A percentile compares a stretch with the other conserved stretches of the same genome.
Evolutionary conservation across 495 filamentous ascomycete genomes (phyloP).

Genomic region (Penicillium silybi): DNA sequence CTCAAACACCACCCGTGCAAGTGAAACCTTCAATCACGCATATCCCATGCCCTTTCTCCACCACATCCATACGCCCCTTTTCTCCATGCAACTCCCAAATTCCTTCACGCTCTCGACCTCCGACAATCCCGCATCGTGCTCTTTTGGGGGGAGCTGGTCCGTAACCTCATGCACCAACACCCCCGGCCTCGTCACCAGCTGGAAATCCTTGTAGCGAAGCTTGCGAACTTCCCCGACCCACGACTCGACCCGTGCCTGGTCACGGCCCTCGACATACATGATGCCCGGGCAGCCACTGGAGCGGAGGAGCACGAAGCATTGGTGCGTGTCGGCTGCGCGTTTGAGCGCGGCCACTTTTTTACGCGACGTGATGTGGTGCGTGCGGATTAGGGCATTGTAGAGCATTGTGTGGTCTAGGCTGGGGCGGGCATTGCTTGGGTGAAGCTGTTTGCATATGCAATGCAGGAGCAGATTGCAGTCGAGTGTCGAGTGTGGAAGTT

Average conservation of each 20-base stretch:
- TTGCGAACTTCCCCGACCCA: slow-evolving; percentile 55
- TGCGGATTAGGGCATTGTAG: slow-evolving; percentile 65
- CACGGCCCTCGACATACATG: slow-evolving; percentile 68
- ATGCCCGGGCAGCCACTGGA: slow-evolving; percentile 67
- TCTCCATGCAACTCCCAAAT: slow-evolving; percentile 40
- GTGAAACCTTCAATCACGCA: slow-evolving; percentile 10
- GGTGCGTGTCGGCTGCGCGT: slow-evolving; percentile 54
- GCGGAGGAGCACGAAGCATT: slow-evolving; percentile 60
- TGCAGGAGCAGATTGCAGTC: too few relatives aligned
- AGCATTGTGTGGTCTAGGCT: slow-evolving; percentile 11
- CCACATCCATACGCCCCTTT: slow-evolving; percentile 42
- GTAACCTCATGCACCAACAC: slow-evolving; percentile 14
- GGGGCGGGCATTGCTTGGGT: neutral
- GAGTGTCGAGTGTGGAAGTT: too few relatives aligned
- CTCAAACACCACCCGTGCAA: neutral
- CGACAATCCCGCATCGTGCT: slow-evolving; percentile 16
- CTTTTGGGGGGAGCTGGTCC: neutral
- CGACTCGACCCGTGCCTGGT: slow-evolving; percentile 44
- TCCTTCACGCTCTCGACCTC: slow-evolving; percentile 46
- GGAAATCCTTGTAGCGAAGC: slow-evolving; percentile 49
- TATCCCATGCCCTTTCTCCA: slow-evolving; percentile 51
- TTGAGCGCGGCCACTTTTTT: slow-evolving; percentile 67
- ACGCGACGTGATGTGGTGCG: slow-evolving; percentile 78
- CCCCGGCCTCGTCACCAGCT: slow-evolving; percentile 39
- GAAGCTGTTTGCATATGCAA: neutral